A percentile compares a stretch with the other conserved stretches of the same genome.
These are phyloP conservation scores for Penicillium digitatum DNA, from an alignment of 2,329 filamentous ascomycete genomes.

Conservation along the genomic window DNA sequence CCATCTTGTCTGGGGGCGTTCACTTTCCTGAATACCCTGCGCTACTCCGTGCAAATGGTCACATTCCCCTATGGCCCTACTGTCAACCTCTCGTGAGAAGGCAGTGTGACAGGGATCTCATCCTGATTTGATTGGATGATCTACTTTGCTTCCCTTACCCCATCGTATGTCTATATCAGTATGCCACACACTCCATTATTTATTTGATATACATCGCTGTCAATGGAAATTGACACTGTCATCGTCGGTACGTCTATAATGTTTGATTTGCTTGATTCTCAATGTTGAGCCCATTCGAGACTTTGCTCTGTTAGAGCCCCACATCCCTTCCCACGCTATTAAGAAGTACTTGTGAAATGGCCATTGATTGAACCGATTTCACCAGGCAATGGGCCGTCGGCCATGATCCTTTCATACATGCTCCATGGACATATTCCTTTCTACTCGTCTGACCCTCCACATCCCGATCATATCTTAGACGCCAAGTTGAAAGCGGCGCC, in stretches of 20 bases:
- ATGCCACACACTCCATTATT: constrained; percentile 31
- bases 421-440: constrained; percentile 59
- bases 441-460: constrained; percentile 49
- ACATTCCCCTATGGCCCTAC: constrained; percentile 22
- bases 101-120: constrained; percentile 4
- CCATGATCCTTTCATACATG: constrained; percentile 60
- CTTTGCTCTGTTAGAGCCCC: not conserved
- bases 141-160: not conserved
- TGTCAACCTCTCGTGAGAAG: constrained; percentile 13
- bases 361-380: not conserved
- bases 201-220: constrained; percentile 27
- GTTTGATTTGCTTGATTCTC: not conserved
- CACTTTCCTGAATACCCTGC: constrained; percentile 4
- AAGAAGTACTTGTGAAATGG: not conserved
- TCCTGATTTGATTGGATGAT: not conserved
- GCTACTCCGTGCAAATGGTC: not conserved
- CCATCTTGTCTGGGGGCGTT: constrained; percentile 5
- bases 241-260: constrained; percentile 41
- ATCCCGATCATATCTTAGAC: constrained; percentile 56
- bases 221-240: constrained; percentile 41
- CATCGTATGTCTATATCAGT: constrained; percentile 28
- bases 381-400: constrained; percentile 58
- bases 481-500: constrained; percentile 49
- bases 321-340: not conserved
- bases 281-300: not conserved